phyloP scores from a whole-genome alignment of 2,329 filamentous ascomycete species.

The Colletotrichum shisoi region DNA sequence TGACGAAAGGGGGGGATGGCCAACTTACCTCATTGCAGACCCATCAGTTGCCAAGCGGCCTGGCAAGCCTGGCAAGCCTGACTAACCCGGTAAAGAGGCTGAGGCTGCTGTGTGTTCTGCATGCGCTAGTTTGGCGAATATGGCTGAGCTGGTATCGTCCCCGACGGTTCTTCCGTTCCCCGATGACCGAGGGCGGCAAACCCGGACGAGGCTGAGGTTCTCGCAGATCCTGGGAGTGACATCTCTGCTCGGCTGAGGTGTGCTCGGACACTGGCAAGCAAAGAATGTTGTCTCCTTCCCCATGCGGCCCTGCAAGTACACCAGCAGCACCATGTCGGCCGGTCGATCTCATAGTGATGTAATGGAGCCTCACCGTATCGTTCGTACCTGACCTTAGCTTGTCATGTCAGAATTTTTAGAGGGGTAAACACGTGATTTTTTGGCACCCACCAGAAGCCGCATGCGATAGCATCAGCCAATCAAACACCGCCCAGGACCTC shows the following conservation, averaged over 20 bases:
- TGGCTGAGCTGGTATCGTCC: conserved; percentile 18
- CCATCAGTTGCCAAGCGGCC: background rate
- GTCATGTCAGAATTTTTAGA: conserved; percentile 29
- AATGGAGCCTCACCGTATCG: conserved; percentile 17
- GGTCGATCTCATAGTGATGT: conserved; percentile 27
- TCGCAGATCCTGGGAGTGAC: conserved; percentile 10
- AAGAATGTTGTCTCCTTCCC: background rate
- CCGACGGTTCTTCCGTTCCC: conserved; percentile 2
- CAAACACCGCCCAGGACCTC: background rate
- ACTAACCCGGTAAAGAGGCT: background rate
- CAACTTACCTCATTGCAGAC: background rate
- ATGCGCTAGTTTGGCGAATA: conserved; percentile 4
- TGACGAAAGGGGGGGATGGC: background rate
- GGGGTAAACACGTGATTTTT: conserved; percentile 30
- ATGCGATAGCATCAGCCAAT: conserved; percentile 17
- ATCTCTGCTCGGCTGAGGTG: background rate
- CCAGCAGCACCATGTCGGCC: background rate
- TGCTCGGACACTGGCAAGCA: conserved; percentile 1
- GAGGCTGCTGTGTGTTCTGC: conserved; percentile 11
- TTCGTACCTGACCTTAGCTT: conserved; percentile 23
- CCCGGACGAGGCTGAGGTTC: conserved; percentile 20
- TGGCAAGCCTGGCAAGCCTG: background rate
- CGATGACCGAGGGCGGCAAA: conserved; percentile 9
- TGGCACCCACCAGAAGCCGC: background rate
- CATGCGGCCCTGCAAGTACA: background rate